Base-by-base conservation (phyloP, 2,329 filamentous ascomycete species). In the Penicillium sp. region DNA sequence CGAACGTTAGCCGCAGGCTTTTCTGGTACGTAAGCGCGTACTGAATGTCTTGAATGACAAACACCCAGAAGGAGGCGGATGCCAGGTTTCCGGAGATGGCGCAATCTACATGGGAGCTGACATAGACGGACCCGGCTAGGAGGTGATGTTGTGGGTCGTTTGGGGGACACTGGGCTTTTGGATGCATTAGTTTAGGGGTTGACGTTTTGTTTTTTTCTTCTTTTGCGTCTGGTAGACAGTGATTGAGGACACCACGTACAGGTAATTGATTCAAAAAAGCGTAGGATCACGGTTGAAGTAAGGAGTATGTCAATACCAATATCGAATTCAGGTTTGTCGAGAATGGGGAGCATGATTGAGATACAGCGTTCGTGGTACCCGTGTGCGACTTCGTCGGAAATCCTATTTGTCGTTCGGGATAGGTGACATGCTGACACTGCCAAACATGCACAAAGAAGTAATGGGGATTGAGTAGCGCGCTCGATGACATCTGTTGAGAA, bases 21-120 rank as follows among this genome's bases (percentile, higher is more conserved):
- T 67, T 69, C 18, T 66, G 67, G 47, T 66, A 67, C 10, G 65
- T 66, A 45, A 72, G 57, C 5, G 68, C 68, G 53, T 69, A 69
- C 39, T 71, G 69, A 18, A 72, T 69, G 51, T 72, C 69, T 47
- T 72, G 69, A 57, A 70, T 67, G 3, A 72, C 68, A 43, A 70
- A 72, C 10, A 68, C 62, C 69, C 69, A 72, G 55, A 72, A 72
- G 0, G 69, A 70, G 23, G 69, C 67, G 18, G 69, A 69, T 1
- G 69, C 65, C 16, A 72, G 66, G 7, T 67, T 68, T 7, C 65
- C 65, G 5, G 67, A 67, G 29, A 68, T 66, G 2, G 68, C 69
- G 39, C 67, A 70, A 51, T 69, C 69, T 2, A 70, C 62, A 18
- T 70, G 69, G 2, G 69, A 67, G 45, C 68, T 67, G 45, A 72